phyloP scores from a whole-genome alignment of 805 yeast genomes.

The Wickerhamomyces mucosus region DNA sequence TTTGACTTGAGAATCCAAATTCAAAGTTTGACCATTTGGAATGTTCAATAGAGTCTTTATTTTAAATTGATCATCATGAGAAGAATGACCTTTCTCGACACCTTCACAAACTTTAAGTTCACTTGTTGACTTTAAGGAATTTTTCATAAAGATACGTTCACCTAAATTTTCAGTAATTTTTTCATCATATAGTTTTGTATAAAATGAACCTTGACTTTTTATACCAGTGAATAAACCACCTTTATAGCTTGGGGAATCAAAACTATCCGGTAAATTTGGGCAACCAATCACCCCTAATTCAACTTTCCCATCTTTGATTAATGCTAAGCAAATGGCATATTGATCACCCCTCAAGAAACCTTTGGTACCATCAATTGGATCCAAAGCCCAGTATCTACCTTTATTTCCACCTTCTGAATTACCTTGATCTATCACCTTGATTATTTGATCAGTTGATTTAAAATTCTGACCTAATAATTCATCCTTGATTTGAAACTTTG shows the following conservation, averaged over 20 bases:
- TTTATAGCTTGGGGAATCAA: conserved; percentile 25
- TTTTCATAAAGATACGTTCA: conserved; percentile 41
- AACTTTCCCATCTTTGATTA: conserved; percentile 78
- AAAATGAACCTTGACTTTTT: conserved; percentile 55
- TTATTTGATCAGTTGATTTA: conserved; percentile 37
- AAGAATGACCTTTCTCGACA: conserved; percentile 91
- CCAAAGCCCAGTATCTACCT: conserved; percentile 94
- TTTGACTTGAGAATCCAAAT: conserved; percentile 93
- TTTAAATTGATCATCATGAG: conserved; percentile 74
- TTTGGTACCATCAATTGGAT: conserved; percentile 97
- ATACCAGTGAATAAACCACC: conserved; percentile 78
- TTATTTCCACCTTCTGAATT: conserved; percentile 64
- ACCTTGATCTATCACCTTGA: conserved; percentile 69
- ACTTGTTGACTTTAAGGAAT: conserved; percentile 30
- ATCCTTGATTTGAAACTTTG: conserved; percentile 12
- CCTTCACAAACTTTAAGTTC: conserved; percentile 77
- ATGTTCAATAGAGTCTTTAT: conserved; percentile 63
- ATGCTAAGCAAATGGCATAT: conserved; percentile 89
- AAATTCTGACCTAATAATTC: conserved; percentile 29
- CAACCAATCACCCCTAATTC: conserved; percentile 93
- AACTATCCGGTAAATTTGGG: conserved; percentile 63
- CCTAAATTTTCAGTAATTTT: conserved; percentile 26
- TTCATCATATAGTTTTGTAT: conserved; percentile 25
- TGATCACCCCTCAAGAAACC: conserved; percentile 96
- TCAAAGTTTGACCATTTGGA: conserved; percentile 48